Evolutionary conservation across 2,329 filamentous ascomycete genomes (phyloP), one percentile per base, ranked within the genome.

Genomic region (Diaporthe vexans): DNA sequence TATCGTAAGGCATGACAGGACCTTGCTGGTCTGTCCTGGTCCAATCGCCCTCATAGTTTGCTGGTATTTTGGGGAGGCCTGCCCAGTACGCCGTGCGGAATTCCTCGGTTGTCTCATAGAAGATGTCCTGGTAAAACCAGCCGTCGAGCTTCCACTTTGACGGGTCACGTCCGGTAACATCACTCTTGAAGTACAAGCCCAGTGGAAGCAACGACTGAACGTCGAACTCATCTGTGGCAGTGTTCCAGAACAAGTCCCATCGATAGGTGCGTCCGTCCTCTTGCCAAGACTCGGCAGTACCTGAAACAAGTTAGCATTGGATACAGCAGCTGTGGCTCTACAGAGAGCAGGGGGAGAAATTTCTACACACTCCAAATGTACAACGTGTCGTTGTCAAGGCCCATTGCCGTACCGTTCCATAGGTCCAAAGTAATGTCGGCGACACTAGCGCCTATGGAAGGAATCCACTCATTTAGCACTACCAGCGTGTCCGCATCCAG

Each of bases 61-160:
- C 80, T 43, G 81, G 81, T 26, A 87, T 82, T 77, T 87, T 88
- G 59, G 84, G 82, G 75, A 90, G 88, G 11, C 79, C 82, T 5
- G 82, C 80, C 72, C 80, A 84, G 77, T 84, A 86, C 3, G 87
- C 87, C 0, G 73, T 76, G 51, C 86, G 80, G 79, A 90, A 87
- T 5, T 83, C 84, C 26, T 88, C 82, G 1, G 86, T 87, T 6
- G 85, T 85, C 37, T 83, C 78, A 76, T 90, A 91, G 75, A 87
- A 87, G n/a, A 87, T 79, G 61, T 85, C 85, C 72, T 89, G 86
- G 78, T 90, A 90, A 26, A 88, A 85, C 87, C 88, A 91, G 3
- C 86, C 86, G 26, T 84, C 81, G 0, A 89, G 78, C 17, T 79
- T 81, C 89, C 89, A 91, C 52, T 86, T 81, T 15, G 82, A 81